These are phyloP conservation scores for Tolypocladium paradoxum DNA, from an alignment of 2,329 filamentous ascomycete genomes.

Conservation along the genomic window DNA sequence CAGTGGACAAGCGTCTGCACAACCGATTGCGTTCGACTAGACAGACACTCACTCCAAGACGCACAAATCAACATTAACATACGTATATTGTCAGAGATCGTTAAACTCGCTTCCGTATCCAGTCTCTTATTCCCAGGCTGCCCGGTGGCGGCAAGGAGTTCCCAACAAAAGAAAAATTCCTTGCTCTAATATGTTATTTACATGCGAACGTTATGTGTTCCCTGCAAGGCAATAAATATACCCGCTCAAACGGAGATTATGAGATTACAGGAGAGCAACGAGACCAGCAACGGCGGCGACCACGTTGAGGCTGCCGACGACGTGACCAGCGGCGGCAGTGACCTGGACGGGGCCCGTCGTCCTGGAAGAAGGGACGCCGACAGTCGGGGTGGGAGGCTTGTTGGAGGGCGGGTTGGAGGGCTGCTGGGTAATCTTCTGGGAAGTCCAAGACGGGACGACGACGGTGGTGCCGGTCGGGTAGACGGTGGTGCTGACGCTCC, in stretches of 20 bases:
- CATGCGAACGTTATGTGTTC: slow-evolving; percentile 10
- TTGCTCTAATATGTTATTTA: slow-evolving; percentile 2
- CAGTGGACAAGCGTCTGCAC: background rate
- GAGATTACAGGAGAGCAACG: slow-evolving; percentile 21
- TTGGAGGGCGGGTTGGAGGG: background rate
- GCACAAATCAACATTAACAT: background rate
- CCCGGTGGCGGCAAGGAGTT: background rate
- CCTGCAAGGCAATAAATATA: slow-evolving; percentile 8
- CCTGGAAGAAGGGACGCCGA: slow-evolving; percentile 1
- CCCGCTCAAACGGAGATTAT: slow-evolving; percentile 4
- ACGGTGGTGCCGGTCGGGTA: slow-evolving; percentile 19
- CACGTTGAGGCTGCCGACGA: slow-evolving; percentile 16
- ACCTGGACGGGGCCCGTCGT: slow-evolving; percentile 10
- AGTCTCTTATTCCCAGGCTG: background rate
- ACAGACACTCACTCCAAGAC: background rate
- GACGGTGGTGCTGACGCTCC: slow-evolving; percentile 17
- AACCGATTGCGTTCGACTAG: background rate
- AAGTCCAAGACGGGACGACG: slow-evolving; percentile 12
- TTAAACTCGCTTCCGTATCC: background rate
- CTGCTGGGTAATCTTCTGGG: background rate
- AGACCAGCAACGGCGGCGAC: slow-evolving; percentile 20
- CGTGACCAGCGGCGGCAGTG: slow-evolving; percentile 20
- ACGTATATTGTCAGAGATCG: background rate
- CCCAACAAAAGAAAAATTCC: background rate
- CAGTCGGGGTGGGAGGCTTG: background rate